phyloP scores from a whole-genome alignment of 176 grass and related monocot species.

The Oryza australiensis region DNA sequence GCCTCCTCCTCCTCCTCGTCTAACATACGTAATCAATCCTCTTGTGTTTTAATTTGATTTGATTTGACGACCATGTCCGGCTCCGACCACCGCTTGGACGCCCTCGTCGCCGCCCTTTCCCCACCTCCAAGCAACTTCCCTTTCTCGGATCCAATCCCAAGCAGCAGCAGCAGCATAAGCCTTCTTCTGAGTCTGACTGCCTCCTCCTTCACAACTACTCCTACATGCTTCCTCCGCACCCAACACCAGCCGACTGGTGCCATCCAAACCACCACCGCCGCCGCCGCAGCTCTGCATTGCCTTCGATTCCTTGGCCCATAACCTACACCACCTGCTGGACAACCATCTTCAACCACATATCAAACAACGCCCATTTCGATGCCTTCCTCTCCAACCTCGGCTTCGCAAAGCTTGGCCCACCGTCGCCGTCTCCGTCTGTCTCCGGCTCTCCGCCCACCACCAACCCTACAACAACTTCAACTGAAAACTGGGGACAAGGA shows the following conservation, averaged over 20 bases:
- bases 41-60: too few relatives aligned
- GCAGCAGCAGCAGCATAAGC: not conserved
- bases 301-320: constrained; percentile 63
- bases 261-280: not conserved
- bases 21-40: too few relatives aligned
- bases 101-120: constrained; percentile 29
- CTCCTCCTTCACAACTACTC: constrained; percentile 44
- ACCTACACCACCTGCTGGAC: constrained; percentile 53
- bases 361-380: constrained; percentile 56
- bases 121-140: constrained; percentile 37
- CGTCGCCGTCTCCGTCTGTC: constrained; percentile 24
- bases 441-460: constrained; percentile 26
- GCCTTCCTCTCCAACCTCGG: constrained; percentile 75
- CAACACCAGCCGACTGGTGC: not conserved
- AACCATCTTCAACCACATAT: constrained; percentile 29
- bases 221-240: constrained; percentile 59
- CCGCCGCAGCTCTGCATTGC: constrained; percentile 61
- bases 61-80: constrained; percentile 14
- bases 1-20: too few relatives aligned
- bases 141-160: constrained; percentile 33
- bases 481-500: constrained; percentile 44
- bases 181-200: constrained; percentile 36
- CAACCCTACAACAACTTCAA: not conserved
- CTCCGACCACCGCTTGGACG: constrained; percentile 35
- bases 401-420: constrained; percentile 67